These are phyloP conservation scores for Colletotrichum sp. DNA, from an alignment of 2,329 filamentous ascomycete species.

Conservation along the genomic window DNA sequence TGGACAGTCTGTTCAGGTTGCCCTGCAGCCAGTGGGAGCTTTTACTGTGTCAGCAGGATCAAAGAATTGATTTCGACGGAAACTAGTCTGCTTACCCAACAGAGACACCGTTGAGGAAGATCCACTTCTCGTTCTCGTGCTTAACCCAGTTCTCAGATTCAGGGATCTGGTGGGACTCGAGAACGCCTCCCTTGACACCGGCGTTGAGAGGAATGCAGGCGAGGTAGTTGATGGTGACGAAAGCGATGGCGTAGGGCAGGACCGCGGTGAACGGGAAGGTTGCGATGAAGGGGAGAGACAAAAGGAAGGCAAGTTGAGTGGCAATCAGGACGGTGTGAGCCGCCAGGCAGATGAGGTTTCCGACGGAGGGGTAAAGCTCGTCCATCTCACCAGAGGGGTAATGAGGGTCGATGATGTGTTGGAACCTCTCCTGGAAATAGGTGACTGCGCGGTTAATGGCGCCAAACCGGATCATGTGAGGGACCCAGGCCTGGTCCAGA, in stretches of 20 bases:
- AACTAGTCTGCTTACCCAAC: background rate
- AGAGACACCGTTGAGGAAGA: background rate
- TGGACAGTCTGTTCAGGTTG: background rate
- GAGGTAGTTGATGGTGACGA: background rate
- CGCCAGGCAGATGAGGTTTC: background rate
- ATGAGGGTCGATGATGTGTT: background rate
- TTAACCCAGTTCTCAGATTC: background rate
- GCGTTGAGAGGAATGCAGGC: background rate
- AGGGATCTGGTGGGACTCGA: background rate
- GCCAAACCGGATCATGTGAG: background rate
- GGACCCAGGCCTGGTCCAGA: background rate
- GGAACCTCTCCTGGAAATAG: background rate
- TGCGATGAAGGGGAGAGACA: background rate
- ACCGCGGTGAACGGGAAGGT: background rate
- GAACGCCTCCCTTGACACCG: background rate
- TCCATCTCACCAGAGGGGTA: conserved; percentile 4
- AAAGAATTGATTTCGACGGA: background rate
- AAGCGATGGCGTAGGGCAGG: background rate
- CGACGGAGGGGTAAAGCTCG: conserved; percentile 11
- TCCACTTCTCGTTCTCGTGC: background rate
- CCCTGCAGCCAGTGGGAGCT: background rate
- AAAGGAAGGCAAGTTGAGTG: background rate
- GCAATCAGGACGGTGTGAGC: background rate
- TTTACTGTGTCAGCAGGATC: background rate
- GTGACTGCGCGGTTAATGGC: background rate